A percentile compares a stretch with the other conserved stretches of the same genome.
phyloP scores from a whole-genome alignment of 2,329 filamentous ascomycete species.

The Cordyceps pruinosa region DNA sequence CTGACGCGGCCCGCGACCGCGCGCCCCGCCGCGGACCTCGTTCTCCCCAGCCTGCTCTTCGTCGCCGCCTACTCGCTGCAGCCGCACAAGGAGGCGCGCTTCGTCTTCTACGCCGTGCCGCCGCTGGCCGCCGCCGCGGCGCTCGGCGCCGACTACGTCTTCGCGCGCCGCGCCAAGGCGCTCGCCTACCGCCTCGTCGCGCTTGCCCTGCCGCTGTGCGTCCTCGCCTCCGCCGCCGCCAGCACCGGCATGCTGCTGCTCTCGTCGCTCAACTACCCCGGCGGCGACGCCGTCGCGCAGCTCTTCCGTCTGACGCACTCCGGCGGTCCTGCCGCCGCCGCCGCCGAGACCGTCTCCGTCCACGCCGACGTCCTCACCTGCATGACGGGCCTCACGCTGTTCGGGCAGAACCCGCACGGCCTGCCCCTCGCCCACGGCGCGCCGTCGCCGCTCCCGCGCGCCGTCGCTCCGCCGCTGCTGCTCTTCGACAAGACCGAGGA shows the following conservation, averaged over 20 bases:
- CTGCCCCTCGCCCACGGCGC: constrained; percentile 27
- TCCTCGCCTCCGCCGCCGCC: constrained; percentile 51
- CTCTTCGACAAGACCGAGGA: constrained; percentile 60
- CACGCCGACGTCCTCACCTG: constrained; percentile 62
- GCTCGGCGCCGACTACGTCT: constrained; percentile 65
- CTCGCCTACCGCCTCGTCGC: constrained; percentile 48
- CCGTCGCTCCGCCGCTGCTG: constrained; percentile 15
- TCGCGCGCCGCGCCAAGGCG: constrained; percentile 57
- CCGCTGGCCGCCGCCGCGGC: constrained; percentile 71
- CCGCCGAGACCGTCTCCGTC: constrained; percentile 30
- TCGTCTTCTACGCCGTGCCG: constrained; percentile 84
- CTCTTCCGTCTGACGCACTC: constrained; percentile 35
- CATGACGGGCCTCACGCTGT: constrained; percentile 65
- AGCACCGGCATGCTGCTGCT: constrained; percentile 65
- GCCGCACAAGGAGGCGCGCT: constrained; percentile 93
- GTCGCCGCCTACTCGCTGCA: constrained; percentile 76
- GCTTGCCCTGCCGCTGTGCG: constrained; percentile 49
- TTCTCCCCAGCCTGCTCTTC: constrained; percentile 65
- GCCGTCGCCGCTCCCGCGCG: constrained; percentile 12
- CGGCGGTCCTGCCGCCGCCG: constrained; percentile 16
- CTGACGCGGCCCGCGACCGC: constrained; percentile 41
- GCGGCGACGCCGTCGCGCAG: constrained; percentile 65
- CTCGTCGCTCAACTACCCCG: constrained; percentile 89
- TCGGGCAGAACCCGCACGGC: constrained; percentile 43
- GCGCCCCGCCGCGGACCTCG: constrained; percentile 38